Evolutionary conservation across 2,329 filamentous ascomycete genomes (phyloP), one percentile per base, ranked within the genome.

Genomic region (Clonostachys rhizophaga): DNA sequence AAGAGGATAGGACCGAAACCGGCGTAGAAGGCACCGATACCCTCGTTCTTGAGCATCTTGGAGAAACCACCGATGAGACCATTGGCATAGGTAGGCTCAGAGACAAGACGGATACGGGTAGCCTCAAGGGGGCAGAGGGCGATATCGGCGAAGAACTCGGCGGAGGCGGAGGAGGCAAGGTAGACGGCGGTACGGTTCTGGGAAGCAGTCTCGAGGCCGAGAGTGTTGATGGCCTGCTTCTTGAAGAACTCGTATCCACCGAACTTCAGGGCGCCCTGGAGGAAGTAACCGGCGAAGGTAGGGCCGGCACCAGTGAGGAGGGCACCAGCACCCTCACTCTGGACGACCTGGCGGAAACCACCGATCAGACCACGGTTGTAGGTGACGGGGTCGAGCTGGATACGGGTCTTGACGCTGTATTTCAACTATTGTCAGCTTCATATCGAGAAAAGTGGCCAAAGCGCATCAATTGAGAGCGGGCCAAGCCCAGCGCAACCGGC

Each of bases 191-290:
- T 90, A 60, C 87, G 82, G 83, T 91, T 89, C 70, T 89, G 80
- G 61, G 78, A 78, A 59, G 88, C 88, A 55, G 76, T 82, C 72
- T 91, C 87, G 67, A 84, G 84, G 64, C 90, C 90, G 63, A 95
- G 72, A 53, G 78, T 52, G 78, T 89, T 86, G 72, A 95, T 94
- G 66, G 76, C 82, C 75, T 94, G 87, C 77, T 91, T 83, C 86
- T 95, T 95, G 87, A 95, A 95, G 76, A 95, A 86, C 76, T 95
- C 90, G 73, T 95, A 95, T 69, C 90, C 90, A 70, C 90, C 90
- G 71, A 94, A 94, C 78, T 95, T 95, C 81, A 94, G 84, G 61
- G 89, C 87, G 67, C 90, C 89, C 77, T 95, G 89, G 61, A 95
- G 84, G 85, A 95, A 95, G 78, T 95, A 95, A 70, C 89, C 89